Percentiles rank a stretch among this genome's conserved stretches.
Evolutionary conservation across 2,329 filamentous ascomycete genomes (phyloP).

Genomic region (Allantophomopsis cytisporea): DNA sequence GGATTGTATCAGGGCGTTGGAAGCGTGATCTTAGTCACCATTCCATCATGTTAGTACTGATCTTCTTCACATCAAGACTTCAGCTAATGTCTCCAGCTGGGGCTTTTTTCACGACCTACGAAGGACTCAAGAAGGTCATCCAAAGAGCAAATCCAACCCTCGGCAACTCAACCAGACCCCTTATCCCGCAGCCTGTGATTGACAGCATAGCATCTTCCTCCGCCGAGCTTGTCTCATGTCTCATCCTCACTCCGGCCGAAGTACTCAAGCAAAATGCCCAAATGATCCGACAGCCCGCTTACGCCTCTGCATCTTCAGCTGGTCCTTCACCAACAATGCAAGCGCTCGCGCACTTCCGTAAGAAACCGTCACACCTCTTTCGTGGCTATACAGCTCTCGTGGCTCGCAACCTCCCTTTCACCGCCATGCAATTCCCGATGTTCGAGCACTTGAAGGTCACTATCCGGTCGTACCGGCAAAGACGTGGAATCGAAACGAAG

Average conservation of each 20-base stretch:
- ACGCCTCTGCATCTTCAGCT: conserved; percentile 11
- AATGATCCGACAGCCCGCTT: conserved; percentile 41
- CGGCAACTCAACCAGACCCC: conserved; percentile 38
- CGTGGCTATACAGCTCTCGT: conserved; percentile 71
- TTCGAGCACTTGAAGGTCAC: conserved; percentile 57
- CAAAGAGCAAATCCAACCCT: conserved; percentile 30
- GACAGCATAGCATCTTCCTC: conserved; percentile 62
- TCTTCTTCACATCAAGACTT: not conserved
- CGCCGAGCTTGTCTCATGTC: conserved; percentile 74
- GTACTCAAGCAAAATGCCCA: conserved; percentile 92
- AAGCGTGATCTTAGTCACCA: conserved; percentile 70
- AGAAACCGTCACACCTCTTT: conserved; percentile 40
- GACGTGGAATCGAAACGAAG: conserved; percentile 10
- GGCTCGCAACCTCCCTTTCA: conserved; percentile 75
- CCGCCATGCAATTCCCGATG: conserved; percentile 76
- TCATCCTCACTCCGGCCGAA: conserved; percentile 78
- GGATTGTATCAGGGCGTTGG: conserved; percentile 82
- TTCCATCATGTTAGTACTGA: conserved; percentile 60
- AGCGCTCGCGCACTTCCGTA: conserved; percentile 39
- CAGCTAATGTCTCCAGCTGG: conserved; percentile 40
- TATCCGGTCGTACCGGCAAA: conserved; percentile 31
- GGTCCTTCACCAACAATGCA: conserved; percentile 31
- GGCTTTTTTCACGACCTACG: conserved; percentile 84
- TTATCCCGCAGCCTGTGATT: conserved; percentile 57
- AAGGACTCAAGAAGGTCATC: conserved; percentile 56